Evolutionary conservation across 2,329 filamentous ascomycete genomes (phyloP).

Genomic region (Sporothrix curviconia): DNA sequence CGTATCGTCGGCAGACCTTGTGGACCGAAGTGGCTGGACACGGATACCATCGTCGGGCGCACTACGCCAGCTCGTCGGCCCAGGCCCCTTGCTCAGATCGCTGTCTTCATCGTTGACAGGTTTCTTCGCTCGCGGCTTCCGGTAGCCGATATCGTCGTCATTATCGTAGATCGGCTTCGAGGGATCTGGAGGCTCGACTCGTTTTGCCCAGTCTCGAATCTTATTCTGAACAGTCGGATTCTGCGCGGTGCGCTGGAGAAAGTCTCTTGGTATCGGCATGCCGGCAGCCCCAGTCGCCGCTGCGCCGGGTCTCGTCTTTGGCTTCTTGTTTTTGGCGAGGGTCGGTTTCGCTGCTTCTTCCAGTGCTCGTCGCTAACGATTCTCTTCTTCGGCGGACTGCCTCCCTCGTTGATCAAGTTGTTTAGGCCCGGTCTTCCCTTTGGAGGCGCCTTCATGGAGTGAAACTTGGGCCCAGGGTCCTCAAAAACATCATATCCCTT

Average conservation of each 20-base stretch:
- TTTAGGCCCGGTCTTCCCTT: constrained; percentile 23
- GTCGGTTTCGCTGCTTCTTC: constrained; percentile 53
- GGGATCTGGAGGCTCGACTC: constrained; percentile 42
- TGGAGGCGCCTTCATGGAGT: constrained; percentile 10
- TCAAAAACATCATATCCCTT: constrained; percentile 19
- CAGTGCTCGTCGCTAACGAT: constrained; percentile 92
- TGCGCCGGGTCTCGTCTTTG: constrained; percentile 23
- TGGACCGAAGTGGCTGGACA: constrained; percentile 30
- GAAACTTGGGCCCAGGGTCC: constrained; percentile 2
- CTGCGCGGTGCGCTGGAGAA: constrained; percentile 44
- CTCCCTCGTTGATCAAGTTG: constrained; percentile 32
- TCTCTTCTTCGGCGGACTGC: constrained; percentile 72
- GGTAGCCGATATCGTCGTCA: constrained; percentile 2
- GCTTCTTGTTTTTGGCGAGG: constrained; percentile 25
- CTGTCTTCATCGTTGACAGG: constrained; percentile 16
- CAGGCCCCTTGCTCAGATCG: constrained; percentile 18
- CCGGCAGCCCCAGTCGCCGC: constrained; percentile 23
- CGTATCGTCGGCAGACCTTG: constrained; percentile 11
- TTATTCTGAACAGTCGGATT: constrained; percentile 54
- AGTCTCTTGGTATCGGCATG: constrained; percentile 51
- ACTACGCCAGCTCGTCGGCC: constrained; percentile 20
- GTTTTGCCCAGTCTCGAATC: constrained; percentile 55
- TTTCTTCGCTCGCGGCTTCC: constrained; percentile 15
- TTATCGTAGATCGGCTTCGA: constrained; percentile 31
- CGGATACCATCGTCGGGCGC: constrained; percentile 28